A percentile compares a stretch with the other conserved stretches of the same genome.
phyloP scores from a whole-genome alignment of 2,329 filamentous ascomycete genomes.

The Ophiocordyceps camponoti-floridani region DNA sequence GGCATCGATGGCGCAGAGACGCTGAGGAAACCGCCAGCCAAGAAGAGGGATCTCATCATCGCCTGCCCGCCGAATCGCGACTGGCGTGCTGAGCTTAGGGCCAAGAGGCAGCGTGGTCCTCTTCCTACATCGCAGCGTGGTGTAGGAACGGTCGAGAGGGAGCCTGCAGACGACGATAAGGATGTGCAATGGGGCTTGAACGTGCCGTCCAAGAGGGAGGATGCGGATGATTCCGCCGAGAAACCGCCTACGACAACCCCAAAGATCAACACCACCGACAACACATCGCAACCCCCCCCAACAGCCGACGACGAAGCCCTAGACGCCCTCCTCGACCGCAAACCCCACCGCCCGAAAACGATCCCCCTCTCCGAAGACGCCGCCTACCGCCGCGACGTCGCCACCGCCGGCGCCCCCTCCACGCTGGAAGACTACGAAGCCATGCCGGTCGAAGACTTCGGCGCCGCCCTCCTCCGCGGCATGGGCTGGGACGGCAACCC shows the following conservation, averaged over 20 bases:
- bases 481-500: conserved; percentile 83
- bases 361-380: conserved; percentile 39
- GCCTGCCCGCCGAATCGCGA: conserved; percentile 38
- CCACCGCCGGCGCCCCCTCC: conserved; percentile 54
- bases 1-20: conserved; percentile 23
- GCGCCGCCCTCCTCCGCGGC: conserved; percentile 70
- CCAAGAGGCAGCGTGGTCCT: conserved; percentile 10
- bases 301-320: conserved; percentile 37
- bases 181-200: conserved; percentile 38
- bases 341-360: conserved; percentile 21
- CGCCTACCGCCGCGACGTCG: conserved; percentile 52
- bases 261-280: not conserved
- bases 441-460: conserved; percentile 88
- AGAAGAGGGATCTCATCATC: conserved; percentile 34
- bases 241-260: not conserved
- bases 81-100: conserved; percentile 38
- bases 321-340: conserved; percentile 45
- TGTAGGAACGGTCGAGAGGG: conserved; percentile 9
- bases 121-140: conserved; percentile 16
- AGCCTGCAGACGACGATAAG: conserved; percentile 27
- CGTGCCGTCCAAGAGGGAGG: conserved; percentile 22
- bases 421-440: conserved; percentile 72
- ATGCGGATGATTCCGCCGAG: conserved; percentile 23
- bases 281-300: conserved; percentile 1
- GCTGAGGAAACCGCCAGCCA: conserved; percentile 14